phyloP scores from a whole-genome alignment of 208 protist species.

The Leptomonas pyrrhocoris region DNA sequence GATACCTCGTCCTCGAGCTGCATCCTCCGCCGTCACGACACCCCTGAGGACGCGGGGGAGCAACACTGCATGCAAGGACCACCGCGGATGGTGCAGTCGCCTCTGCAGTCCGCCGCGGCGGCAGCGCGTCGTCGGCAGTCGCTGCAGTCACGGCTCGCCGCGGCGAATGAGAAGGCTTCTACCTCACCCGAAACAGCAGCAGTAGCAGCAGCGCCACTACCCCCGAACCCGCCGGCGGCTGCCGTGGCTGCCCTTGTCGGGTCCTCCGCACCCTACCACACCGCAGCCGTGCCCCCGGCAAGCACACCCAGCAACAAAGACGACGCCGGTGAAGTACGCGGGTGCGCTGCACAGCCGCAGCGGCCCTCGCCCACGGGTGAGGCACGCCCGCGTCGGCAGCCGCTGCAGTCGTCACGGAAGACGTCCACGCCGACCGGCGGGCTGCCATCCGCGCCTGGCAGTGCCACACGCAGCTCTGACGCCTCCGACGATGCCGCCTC shows the following conservation, averaged over 20 bases:
- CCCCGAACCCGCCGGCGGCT: no score
- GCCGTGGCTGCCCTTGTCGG: no score
- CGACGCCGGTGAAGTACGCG: no score
- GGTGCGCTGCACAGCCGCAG: no score
- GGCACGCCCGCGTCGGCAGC: no score
- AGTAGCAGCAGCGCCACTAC: not conserved
- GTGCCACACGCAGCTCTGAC: not conserved
- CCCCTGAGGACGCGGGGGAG: not conserved
- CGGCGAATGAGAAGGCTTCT: not conserved
- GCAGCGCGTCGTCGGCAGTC: slow-evolving; percentile 4
- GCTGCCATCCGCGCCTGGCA: no score
- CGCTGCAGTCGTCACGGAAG: no score
- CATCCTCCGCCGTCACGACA: not conserved
- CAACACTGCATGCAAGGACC: not conserved
- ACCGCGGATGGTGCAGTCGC: slow-evolving; percentile 4
- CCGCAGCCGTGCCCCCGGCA: no score
- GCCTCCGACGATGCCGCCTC: not conserved
- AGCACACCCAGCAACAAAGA: no score
- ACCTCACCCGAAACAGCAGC: not conserved
- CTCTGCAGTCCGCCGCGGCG: not conserved
- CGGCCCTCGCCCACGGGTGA: no score
- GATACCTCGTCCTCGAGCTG: not conserved
- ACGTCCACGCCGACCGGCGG: no score
- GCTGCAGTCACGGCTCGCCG: not conserved
- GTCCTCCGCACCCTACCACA: no score